Base-by-base conservation (phyloP, 345 rosid genomes). In the Citrus unshiu region DNA sequence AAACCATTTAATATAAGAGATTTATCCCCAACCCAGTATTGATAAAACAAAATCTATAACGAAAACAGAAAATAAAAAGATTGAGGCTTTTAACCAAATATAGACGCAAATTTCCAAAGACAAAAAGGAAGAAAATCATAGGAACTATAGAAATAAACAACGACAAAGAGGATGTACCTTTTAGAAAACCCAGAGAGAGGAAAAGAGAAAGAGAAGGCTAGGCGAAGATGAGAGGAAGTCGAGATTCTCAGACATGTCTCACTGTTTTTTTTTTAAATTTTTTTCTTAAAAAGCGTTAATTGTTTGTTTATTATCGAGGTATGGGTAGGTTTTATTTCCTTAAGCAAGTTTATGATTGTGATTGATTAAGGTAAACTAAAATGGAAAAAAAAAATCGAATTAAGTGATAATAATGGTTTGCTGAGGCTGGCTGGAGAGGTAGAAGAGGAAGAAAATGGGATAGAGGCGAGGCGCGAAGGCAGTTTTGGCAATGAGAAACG, bases 151-250 rank as follows among this genome's bases (percentile, higher is more conserved):
- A 56, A 29, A 12, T 32, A 21, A 2, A 22, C 4, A 21, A 10
- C 25, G 9, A 35, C 12, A 35, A 65, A 54, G 29, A 56, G 64
- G 35, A 19, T 40, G 67, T 54, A 79, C 88, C 85, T 83, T 81
- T 83, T 40, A 83, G 83, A 70, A 67, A 46, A 73, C 30, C 59
- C 39, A 43, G 69, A 56, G 72, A 70, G 74, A 34, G 61, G 66
- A 64, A 54, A 80, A 34, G 27, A 25, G 74, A 27, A 43, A 27
- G 73, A 76, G 37, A 35, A 54, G 65, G 73, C 46, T 70, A 21
- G 79, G 54, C 12, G 80, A 73, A 39, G 54, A 70, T 6, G 59
- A 37, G 75, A 46, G 49, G 40, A 70, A 49, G 78, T 40, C 68
- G 61, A 70, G 77, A 56, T 58, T 63, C 24, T 46, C 73, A 72